Percentiles rank a stretch among this genome's conserved stretches.
Evolutionary conservation across 495 filamentous ascomycete genomes (phyloP).

Genomic region (Penicillium verhagenii): DNA sequence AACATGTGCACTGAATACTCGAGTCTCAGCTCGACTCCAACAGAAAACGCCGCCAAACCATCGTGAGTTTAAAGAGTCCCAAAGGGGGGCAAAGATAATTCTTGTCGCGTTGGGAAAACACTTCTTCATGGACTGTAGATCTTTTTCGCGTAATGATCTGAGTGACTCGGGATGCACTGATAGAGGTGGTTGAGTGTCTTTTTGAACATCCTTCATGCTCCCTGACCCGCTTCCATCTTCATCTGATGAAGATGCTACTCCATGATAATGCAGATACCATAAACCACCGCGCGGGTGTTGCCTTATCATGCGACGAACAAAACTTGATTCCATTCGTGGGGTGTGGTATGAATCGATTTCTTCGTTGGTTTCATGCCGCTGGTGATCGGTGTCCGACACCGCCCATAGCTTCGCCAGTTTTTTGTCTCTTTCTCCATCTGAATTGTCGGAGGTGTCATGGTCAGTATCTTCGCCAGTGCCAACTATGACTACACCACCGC

Average conservation of each 20-base stretch:
- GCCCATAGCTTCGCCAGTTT: conserved; percentile 11
- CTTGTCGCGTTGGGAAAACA: conserved; percentile 26
- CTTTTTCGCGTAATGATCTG: conserved; percentile 7
- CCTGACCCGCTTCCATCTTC: conserved; percentile 8
- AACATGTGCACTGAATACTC: conserved; percentile 20
- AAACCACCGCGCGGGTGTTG: conserved; percentile 12
- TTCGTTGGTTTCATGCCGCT: neutral
- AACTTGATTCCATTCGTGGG: conserved; percentile 8
- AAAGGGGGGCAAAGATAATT: conserved; percentile 55
- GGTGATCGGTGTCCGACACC: conserved; percentile 2
- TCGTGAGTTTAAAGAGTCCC: conserved; percentile 55
- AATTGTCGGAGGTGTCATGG: neutral
- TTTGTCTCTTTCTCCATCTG: neutral
- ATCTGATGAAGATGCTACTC: conserved; percentile 8
- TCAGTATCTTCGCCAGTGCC: conserved; percentile 8
- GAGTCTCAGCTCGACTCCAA: conserved; percentile 39
- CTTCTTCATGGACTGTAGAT: conserved; percentile 21
- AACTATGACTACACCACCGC: conserved; percentile 45
- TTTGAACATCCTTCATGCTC: neutral
- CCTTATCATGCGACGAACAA: conserved; percentile 14
- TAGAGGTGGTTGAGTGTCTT: neutral
- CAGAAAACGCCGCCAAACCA: conserved; percentile 62
- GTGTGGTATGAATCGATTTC: neutral
- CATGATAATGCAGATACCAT: conserved; percentile 21
- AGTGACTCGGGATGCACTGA: neutral